Base-by-base conservation (phyloP, 2,329 filamentous ascomycete species). In the Lomentospora prolificans region DNA sequence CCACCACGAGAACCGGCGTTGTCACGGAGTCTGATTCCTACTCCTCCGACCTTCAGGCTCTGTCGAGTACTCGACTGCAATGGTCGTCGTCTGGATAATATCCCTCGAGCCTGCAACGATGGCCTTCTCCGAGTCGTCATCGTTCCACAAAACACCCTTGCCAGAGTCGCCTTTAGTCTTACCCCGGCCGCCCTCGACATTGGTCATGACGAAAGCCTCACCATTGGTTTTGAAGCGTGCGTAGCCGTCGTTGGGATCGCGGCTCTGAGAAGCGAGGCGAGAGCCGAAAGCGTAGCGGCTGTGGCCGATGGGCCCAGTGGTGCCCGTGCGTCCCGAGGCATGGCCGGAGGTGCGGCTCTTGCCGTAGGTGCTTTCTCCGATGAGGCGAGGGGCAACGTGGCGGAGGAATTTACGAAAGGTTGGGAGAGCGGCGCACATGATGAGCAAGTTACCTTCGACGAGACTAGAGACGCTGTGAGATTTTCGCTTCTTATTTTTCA, bases 371-470 rank as follows among this genome's bases (percentile, higher is more conserved):
- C 30, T 33, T 33, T 33, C 30, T 33, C 65, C 64, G 17, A 70
- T 62, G 24, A 69, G 53, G 4, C 59, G 64, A 2, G 70, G 70
- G 0, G 69, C 65, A 9, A 72, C 61, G 54, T 71, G 68, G 2
- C 63, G 63, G 57, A 72, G 64, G 64, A 73, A 74, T 17, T 69
- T 69, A 25, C 68, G 66, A 1, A 74, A 58, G 1, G 71, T 72
- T 0, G 71, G 69, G 31, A 73, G 65, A 22, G 69, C 69, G 19
- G 69, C 70, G 60, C 70, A 74, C 10, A 72, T 69, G 27, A 74
- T 64, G 53, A 73, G 66, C 0, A 74, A 63, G 39, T 74, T 74
- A 0, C 64, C 61, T 57, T 74, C 71, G 33, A 73, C 60, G 39
- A 70, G 63, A 8, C 66, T 68, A 4, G 5, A 27, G 25, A 3